These are phyloP conservation scores for Linaria vulgaris DNA, from an alignment of 257 asterid genomes.

Conservation along the genomic window DNA sequence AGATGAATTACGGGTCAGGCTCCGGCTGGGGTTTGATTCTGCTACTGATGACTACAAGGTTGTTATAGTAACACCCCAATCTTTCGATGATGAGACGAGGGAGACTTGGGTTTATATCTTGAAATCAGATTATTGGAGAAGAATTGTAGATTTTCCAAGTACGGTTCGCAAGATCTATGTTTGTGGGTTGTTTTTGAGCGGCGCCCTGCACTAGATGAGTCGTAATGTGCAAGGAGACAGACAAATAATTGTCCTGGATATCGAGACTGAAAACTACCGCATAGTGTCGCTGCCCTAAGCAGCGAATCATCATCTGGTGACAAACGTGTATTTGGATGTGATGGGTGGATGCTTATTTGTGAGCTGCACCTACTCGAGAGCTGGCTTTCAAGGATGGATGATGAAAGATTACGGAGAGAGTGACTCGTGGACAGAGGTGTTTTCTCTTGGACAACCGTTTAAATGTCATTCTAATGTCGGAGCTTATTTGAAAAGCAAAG, in stretches of 20 bases:
- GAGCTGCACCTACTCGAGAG: not conserved
- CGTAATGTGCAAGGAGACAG: not conserved
- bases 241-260: constrained; percentile 1
- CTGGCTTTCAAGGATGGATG: not conserved
- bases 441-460: too few relatives aligned
- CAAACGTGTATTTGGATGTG: not conserved
- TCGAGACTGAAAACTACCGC: constrained; percentile 5
- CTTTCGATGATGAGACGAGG: too few relatives aligned
- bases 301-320: not conserved
- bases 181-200: constrained; percentile 8
- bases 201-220: constrained; percentile 16
- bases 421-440: not conserved
- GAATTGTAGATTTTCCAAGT: not conserved
- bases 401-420: not conserved
- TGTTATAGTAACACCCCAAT: not conserved
- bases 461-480: too few relatives aligned
- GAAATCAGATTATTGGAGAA: constrained; percentile 19
- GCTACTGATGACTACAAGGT: constrained; percentile 19
- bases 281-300: not conserved
- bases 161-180: too few relatives aligned
- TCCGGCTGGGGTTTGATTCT: constrained; percentile 25
- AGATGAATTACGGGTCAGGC: too few relatives aligned
- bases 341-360: constrained; percentile 3
- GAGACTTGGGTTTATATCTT: constrained; percentile 14
- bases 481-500: too few relatives aligned